Evolutionary conservation across 345 rosid genomes (phyloP).

Genomic region (Corchorus capsularis): DNA sequence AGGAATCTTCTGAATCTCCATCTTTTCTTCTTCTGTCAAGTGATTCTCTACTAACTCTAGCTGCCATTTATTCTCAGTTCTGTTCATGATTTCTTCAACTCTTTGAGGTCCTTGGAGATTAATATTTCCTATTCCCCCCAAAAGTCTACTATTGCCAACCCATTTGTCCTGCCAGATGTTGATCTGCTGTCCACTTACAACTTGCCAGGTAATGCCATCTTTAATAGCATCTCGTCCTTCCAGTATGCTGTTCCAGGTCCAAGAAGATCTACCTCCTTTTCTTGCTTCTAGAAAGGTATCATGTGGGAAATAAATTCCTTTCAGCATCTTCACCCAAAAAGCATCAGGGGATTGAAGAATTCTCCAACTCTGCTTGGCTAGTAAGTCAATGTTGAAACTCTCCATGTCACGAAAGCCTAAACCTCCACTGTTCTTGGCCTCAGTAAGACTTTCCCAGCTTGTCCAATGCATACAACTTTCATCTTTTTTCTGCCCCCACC

Average conservation of each 20-base stretch:
- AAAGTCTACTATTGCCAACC: too few species aligned
- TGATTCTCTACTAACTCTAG: too few species aligned
- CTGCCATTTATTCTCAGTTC: too few species aligned
- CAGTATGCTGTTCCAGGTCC: not conserved
- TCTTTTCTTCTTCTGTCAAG: too few species aligned
- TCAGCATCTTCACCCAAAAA: not conserved
- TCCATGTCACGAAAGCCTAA: not conserved
- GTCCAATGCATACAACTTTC: not conserved
- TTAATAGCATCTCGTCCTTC: not conserved
- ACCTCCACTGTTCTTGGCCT: too few species aligned
- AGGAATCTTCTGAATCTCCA: too few species aligned
- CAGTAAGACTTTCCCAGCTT: too few species aligned
- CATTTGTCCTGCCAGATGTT: too few species aligned
- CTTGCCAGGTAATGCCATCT: not conserved
- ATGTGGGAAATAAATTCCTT: not conserved
- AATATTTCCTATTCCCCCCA: too few species aligned
- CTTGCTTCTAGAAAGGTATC: fast-evolving
- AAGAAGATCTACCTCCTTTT: not conserved
- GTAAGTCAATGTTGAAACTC: not conserved
- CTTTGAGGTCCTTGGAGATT: too few species aligned
- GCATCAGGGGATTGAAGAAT: not conserved
- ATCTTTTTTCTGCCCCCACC: not conserved
- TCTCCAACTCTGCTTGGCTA: not conserved
- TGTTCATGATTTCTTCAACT: too few species aligned
- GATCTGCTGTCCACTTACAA: too few species aligned